Percentiles rank a stretch among this genome's conserved stretches.
Conservation (phyloP, 352 stramenopile genomes). For the Phytophthora melonis region DNA sequence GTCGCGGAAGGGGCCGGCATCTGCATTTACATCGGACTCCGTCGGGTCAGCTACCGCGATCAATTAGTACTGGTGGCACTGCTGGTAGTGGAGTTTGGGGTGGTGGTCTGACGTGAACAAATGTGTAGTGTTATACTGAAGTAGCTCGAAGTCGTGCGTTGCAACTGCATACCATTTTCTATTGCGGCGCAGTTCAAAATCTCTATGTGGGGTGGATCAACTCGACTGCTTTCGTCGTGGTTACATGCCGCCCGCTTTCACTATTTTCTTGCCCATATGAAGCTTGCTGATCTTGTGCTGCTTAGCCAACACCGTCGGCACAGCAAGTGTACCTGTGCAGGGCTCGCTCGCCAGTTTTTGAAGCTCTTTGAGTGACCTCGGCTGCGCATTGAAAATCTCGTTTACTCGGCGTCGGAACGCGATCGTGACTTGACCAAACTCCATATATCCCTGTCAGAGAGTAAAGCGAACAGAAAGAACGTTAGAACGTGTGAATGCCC, state of each 20-base stretch:
- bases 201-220: constrained; percentile 35
- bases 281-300: constrained; percentile 51
- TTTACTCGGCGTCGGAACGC: constrained; percentile 73
- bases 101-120: constrained; percentile 10
- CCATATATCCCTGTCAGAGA: constrained; percentile 83
- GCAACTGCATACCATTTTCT: constrained; percentile 45
- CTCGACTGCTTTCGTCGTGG: constrained; percentile 37
- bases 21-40: constrained; percentile 38
- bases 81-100: constrained; percentile 13
- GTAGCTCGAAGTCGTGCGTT: constrained; percentile 9
- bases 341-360: constrained; percentile 74
- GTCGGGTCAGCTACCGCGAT: constrained; percentile 15
- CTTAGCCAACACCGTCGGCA: constrained; percentile 46
- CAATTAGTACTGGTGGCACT: constrained; percentile 16
- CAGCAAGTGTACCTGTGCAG: constrained; percentile 64
- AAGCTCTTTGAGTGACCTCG: constrained; percentile 67
- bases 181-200: constrained; percentile 49
- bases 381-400: constrained; percentile 79
- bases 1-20: constrained; percentile 31
- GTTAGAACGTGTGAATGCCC: background rate
- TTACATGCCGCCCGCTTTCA: constrained; percentile 41
- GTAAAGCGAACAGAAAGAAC: constrained; percentile 4
- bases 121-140: constrained; percentile 5
- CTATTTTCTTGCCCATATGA: constrained; percentile 45
- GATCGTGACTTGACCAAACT: constrained; percentile 84